Evolutionary conservation across 108 stramenopile species (phyloP), one percentile per base, ranked within the genome.

Genomic region (Fistulifera pelliculosa): DNA sequence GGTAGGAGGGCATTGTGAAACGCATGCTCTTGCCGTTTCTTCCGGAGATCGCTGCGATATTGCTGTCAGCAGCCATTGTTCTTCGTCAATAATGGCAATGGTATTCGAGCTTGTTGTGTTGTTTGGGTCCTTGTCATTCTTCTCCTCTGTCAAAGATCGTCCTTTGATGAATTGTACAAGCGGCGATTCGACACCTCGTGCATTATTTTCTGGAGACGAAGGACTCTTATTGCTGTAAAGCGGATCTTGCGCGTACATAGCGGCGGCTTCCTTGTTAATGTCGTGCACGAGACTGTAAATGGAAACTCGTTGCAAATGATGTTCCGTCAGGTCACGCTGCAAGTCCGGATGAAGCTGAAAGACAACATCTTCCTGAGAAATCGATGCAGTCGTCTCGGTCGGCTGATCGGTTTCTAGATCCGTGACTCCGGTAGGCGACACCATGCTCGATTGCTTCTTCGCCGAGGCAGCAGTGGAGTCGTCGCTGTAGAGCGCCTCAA

Each of bases 211-310:
- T 35, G 31, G 8, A 8, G 31, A 35, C 31, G 31, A 35, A 35
- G 31, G 31, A 35, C 8, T 35, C 15, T 45, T 49, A 49, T 58
- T 55, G 27, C 61, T 40, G 16, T 66, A 62, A 57, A 62, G 66
- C 19, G 66, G 65, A 42, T 75, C 78, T 43, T 77, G 70, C 18
- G 77, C 60, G 17, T 64, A 62, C 70, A 77, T 70, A 23, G 76
- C 63, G 2, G 70, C 51, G 4, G 86, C 85, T 64, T 92, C 90
- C 56, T 81, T 87, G 62, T 92, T 92, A 48, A 92, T 84, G 41
- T 85, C 86, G 49, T 87, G 81, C 47, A 92, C 79, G 48, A 92
- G 58, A 27, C 68, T 58, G 66, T 92, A 88, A 41, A 92, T 77
- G 15, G 81, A 84, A 5, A 85, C 77, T 10, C 90, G 77, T 48